phyloP scores from a whole-genome alignment of 495 filamentous ascomycete genomes.

The Choiromyces venosus region DNA sequence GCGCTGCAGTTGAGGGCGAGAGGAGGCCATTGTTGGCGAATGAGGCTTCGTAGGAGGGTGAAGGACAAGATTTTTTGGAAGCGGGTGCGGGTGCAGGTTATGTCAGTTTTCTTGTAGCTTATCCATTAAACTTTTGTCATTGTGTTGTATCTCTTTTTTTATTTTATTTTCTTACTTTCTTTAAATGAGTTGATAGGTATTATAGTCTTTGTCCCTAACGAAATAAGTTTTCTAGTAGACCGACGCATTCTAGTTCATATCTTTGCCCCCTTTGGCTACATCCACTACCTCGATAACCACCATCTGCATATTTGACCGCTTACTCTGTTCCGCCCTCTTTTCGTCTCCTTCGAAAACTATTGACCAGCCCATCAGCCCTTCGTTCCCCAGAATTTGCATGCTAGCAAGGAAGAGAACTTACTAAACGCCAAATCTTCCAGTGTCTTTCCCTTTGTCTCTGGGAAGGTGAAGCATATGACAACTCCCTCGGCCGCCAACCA shows the following conservation, averaged over 20 bases:
- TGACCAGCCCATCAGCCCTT: background rate
- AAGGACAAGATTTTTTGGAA: background rate
- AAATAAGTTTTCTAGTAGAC: background rate
- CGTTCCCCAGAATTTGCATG: slow-evolving; percentile 4
- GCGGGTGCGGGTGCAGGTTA: background rate
- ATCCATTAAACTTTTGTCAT: background rate
- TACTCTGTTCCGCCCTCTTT: slow-evolving; percentile 36
- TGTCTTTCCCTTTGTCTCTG: slow-evolving; percentile 57
- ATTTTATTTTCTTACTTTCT: background rate
- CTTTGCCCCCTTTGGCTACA: background rate
- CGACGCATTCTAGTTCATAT: background rate
- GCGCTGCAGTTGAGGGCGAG: slow-evolving; percentile 21
- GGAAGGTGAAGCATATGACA: slow-evolving; percentile 59
- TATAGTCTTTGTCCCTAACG: background rate
- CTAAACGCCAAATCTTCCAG: slow-evolving; percentile 60
- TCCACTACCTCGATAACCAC: slow-evolving; percentile 14
- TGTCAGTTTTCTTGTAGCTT: background rate
- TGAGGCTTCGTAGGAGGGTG: slow-evolving; percentile 19
- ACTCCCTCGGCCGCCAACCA: slow-evolving; percentile 53
- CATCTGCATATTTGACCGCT: slow-evolving; percentile 23
- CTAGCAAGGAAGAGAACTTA: slow-evolving; percentile 43
- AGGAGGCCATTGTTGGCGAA: slow-evolving; percentile 27
- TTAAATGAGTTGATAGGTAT: background rate
- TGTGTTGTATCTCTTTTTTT: background rate
- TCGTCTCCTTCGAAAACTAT: slow-evolving; percentile 54